Percentiles rank a stretch among this genome's conserved stretches.
These are phyloP conservation scores for sorghum (Sorghum bicolor) DNA, from an alignment of 176 grass and related monocot genomes.

Conservation along the genomic window DNA sequence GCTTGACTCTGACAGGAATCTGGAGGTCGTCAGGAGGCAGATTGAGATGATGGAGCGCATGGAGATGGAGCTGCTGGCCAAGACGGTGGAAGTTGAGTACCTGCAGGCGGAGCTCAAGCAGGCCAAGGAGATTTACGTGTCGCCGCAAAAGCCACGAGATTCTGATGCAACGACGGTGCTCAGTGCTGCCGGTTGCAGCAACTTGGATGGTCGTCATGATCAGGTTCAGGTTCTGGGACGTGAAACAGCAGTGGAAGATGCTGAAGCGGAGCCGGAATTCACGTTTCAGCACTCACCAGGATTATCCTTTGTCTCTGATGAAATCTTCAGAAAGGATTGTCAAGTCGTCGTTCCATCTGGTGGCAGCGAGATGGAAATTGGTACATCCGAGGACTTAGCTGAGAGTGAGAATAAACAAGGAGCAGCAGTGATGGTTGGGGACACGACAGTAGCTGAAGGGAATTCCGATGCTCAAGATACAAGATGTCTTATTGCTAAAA, in stretches of 20 bases:
- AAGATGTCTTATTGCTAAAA: background rate
- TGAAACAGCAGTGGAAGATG: background rate
- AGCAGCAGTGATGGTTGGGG: background rate
- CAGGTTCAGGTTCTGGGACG: background rate
- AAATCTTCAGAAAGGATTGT: background rate
- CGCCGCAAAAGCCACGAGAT: background rate
- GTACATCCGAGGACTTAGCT: background rate
- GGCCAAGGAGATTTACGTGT: constrained; percentile 8
- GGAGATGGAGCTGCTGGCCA: constrained; percentile 39
- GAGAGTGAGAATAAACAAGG: background rate
- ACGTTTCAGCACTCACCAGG: background rate
- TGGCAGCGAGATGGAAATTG: background rate
- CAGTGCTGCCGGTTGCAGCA: background rate
- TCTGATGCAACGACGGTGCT: background rate
- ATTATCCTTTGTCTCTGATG: constrained; percentile 1
- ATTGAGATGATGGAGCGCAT: constrained; percentile 10
- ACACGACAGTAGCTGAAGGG: background rate
- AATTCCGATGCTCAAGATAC: background rate
- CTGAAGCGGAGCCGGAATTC: background rate
- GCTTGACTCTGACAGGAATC: background rate
- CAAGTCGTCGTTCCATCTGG: background rate
- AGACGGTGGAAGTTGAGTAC: constrained; percentile 39
- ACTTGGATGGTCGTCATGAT: background rate
- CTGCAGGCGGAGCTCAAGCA: constrained; percentile 33
- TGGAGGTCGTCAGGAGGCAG: constrained; percentile 19